phyloP scores from a whole-genome alignment of 768 basidiomycete species.

The Lyophyllum decastes region DNA sequence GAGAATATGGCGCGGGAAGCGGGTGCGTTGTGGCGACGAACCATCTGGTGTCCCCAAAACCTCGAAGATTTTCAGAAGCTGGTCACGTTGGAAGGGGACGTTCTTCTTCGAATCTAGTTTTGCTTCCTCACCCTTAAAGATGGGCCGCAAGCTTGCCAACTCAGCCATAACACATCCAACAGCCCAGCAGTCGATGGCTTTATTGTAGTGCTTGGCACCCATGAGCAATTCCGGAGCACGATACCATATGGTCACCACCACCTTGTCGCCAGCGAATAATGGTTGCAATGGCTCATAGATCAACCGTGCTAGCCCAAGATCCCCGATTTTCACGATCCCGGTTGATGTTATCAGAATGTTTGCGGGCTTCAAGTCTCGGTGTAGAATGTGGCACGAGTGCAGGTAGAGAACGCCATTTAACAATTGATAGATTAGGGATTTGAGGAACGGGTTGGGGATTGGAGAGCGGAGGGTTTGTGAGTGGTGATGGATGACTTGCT shows the following conservation, averaged over 20 bases:
- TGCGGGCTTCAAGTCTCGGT: constrained; percentile 97
- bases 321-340: constrained; percentile 97
- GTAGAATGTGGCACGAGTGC: constrained; percentile 92
- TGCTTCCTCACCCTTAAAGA: constrained; percentile 99
- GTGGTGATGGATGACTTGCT: constrained; percentile 99
- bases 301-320: constrained; percentile 90
- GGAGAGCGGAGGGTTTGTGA: constrained; percentile 82
- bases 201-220: constrained; percentile 97
- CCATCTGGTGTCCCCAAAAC: constrained; percentile 88
- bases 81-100: constrained; percentile 95
- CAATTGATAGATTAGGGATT: constrained; percentile 92
- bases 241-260: constrained; percentile 99
- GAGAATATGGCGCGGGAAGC: background rate
- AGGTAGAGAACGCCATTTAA: constrained; percentile 94
- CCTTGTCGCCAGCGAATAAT: constrained; percentile 92
- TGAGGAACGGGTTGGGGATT: constrained; percentile 79
- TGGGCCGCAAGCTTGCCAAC: constrained; percentile 88
- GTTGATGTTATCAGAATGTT: constrained; percentile 93
- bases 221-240: constrained; percentile 94
- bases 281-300: constrained; percentile 91
- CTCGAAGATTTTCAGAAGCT: constrained; percentile 94
- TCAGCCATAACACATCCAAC: constrained; percentile 98
- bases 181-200: constrained; percentile 96
- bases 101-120: constrained; percentile 97
- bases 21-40: constrained; percentile 32